Evolutionary conservation across 2,329 filamentous ascomycete species (phyloP), one percentile per base, ranked within the genome.

Genomic region (Neonectria sp.): DNA sequence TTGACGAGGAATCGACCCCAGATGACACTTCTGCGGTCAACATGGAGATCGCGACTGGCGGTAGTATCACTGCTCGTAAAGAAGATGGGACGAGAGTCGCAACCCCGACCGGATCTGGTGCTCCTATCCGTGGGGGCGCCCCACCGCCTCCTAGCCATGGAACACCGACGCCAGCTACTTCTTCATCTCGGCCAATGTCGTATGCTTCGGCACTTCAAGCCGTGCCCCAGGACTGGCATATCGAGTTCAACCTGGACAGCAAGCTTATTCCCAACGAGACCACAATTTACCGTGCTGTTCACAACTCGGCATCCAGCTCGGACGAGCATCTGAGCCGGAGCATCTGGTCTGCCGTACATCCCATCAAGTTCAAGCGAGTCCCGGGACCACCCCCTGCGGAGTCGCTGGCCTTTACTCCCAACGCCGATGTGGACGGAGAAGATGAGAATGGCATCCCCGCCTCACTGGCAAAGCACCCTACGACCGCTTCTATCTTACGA

Each of bases 221-320:
- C 15, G 85, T 90, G 0, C 94, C 95, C 1, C 93, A 97, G 77
- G 95, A 98, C 77, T 99, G 96, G 96, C 95, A 99, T 76, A 95
- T 99, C 68, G 94, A 98, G 77, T 99, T 99, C 81, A 95, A 90
- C 72, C 88, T 98, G 56, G 92, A 97, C 70, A 92, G 89, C 60
- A 94, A 95, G 79, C 88, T 93, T 2, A 92, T 99, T 65, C 87
- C 93, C 0, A 96, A 95, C 73, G 95, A 98, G 75, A 98, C 94
- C 1, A 99, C 96, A 0, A 95, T 99, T 63, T 99, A 98, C 77
- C 92, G 95, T 55, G 96, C 96, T 35, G 94, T 98, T 9, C 94
- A 98, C 76, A 93, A 90, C 77, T 82, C 83, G 7, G 77, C 82
- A 0, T 73, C 81, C 55, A 82, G 78, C 63, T 76, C 79, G 12